These are phyloP conservation scores for Syzygium aromaticum DNA, from an alignment of 345 rosid genomes.

Conservation along the genomic window DNA sequence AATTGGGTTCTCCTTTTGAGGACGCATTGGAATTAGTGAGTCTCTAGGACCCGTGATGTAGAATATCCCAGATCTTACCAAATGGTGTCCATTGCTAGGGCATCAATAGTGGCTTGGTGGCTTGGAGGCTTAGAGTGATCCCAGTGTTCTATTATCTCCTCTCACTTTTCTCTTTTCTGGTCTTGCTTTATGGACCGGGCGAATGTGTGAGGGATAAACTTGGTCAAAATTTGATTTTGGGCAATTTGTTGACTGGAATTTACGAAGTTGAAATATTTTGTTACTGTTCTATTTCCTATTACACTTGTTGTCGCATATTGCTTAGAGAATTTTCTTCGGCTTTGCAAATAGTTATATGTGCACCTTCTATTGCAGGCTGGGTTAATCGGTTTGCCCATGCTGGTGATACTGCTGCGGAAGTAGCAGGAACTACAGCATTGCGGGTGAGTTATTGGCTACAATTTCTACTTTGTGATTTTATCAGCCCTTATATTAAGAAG, in stretches of 20 bases:
- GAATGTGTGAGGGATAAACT: not conserved
- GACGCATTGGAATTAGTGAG: not conserved
- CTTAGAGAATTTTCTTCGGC: not conserved
- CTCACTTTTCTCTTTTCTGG: not conserved
- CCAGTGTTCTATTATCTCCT: not conserved
- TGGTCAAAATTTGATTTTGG: not conserved
- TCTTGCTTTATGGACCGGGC: not conserved
- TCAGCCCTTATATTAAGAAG: not conserved
- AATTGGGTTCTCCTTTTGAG: not conserved
- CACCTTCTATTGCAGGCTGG: slow-evolving; percentile 63
- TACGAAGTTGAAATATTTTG: not conserved
- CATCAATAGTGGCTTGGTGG: not conserved
- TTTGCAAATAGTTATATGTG: not conserved
- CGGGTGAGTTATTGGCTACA: slow-evolving; percentile 35
- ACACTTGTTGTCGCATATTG: not conserved
- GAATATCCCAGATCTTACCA: not conserved
- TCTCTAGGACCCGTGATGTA: not conserved
- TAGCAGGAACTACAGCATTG: slow-evolving; percentile 79
- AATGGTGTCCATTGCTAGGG: not conserved
- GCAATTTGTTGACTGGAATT: not conserved
- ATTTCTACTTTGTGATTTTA: not conserved
- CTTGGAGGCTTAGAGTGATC: not conserved
- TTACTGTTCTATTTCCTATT: not conserved
- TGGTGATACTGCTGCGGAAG: slow-evolving; percentile 85
- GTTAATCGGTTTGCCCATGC: slow-evolving; percentile 96